Percentiles rank a stretch among this genome's conserved stretches.
phyloP scores from a whole-genome alignment of 352 stramenopile genomes.

The Phytopythium delawarense region DNA sequence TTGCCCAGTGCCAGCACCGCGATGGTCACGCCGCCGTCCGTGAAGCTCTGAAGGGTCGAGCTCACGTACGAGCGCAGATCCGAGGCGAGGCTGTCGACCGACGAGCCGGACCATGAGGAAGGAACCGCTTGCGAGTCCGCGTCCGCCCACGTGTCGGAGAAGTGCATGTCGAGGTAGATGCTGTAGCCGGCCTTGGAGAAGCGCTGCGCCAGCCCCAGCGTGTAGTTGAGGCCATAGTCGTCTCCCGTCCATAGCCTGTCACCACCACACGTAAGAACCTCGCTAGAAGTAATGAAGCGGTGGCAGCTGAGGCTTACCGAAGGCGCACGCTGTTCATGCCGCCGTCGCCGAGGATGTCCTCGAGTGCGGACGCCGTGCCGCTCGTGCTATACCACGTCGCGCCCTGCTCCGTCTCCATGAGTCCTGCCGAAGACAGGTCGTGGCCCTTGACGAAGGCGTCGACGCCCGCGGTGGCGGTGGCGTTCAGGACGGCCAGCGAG shows the following conservation, averaged over 20 bases:
- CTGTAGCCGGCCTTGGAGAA: slow-evolving; percentile 25
- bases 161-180: slow-evolving; percentile 32
- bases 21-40: slow-evolving; percentile 19
- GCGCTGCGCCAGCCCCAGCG: slow-evolving; percentile 17
- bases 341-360: slow-evolving; percentile 24
- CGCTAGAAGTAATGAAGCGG: background rate
- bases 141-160: slow-evolving; percentile 29
- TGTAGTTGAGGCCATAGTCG: slow-evolving; percentile 21
- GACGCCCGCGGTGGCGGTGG: background rate
- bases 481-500: background rate
- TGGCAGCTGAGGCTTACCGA: slow-evolving; percentile 9
- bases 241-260: slow-evolving; percentile 21
- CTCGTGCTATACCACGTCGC: slow-evolving; percentile 16
- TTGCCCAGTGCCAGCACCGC: slow-evolving; percentile 27
- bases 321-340: slow-evolving; percentile 30
- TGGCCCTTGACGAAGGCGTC: slow-evolving; percentile 22
- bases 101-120: slow-evolving; percentile 16
- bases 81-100: slow-evolving; percentile 12
- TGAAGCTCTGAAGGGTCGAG: slow-evolving; percentile 26
- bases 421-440: slow-evolving; percentile 19
- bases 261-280: background rate
- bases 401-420: slow-evolving; percentile 25
- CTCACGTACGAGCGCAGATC: slow-evolving; percentile 22
- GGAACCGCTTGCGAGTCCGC: slow-evolving; percentile 20
- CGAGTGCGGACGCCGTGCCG: slow-evolving; percentile 17